Conservation (phyloP, 2,329 filamentous ascomycete species). For the Pseudogymnoascus sp. region DNA sequence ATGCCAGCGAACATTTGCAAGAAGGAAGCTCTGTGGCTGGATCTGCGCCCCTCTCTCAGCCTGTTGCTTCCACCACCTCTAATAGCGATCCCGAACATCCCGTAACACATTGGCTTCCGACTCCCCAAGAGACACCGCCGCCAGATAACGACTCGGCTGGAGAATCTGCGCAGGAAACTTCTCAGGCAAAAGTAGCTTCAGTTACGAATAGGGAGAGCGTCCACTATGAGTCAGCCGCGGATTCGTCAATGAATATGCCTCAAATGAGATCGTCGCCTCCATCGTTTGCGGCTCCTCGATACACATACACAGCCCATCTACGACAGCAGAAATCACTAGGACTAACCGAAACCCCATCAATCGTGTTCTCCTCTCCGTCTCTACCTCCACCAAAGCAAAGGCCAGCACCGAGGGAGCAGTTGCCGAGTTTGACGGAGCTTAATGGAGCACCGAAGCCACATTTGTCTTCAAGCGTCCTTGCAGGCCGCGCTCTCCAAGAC, state of each 20-base stretch:
- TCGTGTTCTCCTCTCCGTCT: constrained; percentile 27
- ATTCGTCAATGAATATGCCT: constrained; percentile 17
- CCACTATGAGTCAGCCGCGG: background rate
- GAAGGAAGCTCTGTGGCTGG: background rate
- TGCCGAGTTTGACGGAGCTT: constrained; percentile 11
- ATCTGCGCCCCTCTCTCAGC: background rate
- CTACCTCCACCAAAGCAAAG: constrained; percentile 21
- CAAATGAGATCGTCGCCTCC: constrained; percentile 27
- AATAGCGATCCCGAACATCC: background rate
- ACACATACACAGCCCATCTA: constrained; percentile 24
- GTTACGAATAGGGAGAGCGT: background rate
- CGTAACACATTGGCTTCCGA: constrained; percentile 17
- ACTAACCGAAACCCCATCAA: constrained; percentile 24
- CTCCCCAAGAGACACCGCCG: constrained; percentile 26
- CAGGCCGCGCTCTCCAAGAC: constrained; percentile 28
- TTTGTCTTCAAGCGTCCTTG: constrained; percentile 24
- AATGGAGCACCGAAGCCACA: constrained; percentile 14
- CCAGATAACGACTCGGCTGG: constrained; percentile 14
- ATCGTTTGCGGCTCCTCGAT: constrained; percentile 21
- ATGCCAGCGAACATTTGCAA: background rate
- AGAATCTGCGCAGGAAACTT: background rate
- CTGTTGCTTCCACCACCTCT: background rate
- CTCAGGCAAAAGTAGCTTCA: background rate
- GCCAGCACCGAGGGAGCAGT: constrained; percentile 13
- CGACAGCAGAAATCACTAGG: constrained; percentile 20